A percentile compares a stretch with the other conserved stretches of the same genome.
phyloP scores from a whole-genome alignment of 2,329 filamentous ascomycete genomes.

The Blastomyces silverae region DNA sequence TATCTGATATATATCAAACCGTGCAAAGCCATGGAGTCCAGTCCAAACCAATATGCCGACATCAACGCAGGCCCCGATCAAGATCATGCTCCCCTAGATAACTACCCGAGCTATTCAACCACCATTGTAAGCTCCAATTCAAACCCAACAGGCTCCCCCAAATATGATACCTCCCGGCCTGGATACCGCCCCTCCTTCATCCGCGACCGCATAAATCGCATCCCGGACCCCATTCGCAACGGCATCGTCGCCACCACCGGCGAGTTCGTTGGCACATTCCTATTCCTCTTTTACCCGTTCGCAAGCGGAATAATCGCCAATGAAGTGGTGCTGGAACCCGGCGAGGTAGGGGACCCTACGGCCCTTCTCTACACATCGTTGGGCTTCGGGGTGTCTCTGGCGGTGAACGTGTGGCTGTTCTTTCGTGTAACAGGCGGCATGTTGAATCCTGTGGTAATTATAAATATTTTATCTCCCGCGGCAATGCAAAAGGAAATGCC shows the following conservation, averaged over 20 bases:
- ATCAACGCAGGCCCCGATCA: too few relatives aligned
- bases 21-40: not conserved
- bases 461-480: too few relatives aligned
- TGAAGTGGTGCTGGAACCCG: constrained; percentile 30
- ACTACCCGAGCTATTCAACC: too few relatives aligned
- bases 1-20: not conserved
- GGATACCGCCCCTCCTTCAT: not conserved
- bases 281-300: constrained; percentile 47
- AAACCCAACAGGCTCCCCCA: not conserved
- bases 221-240: constrained; percentile 30
- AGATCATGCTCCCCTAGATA: too few relatives aligned
- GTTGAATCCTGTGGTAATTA: constrained; percentile 46
- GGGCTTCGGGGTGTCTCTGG: constrained; percentile 43
- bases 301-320: constrained; percentile 44
- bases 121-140: not conserved
- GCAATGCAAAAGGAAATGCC: not conserved
- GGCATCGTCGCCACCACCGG: constrained; percentile 44
- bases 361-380: constrained; percentile 41
- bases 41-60: not conserved
- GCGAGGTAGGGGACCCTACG: constrained; percentile 31
- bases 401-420: constrained; percentile 51
- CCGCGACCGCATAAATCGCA: not conserved
- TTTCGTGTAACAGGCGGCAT: constrained; percentile 48
- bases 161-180: not conserved
- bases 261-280: constrained; percentile 49